Conservation (phyloP, 108 stramenopile genomes). For the Skeletonema costatum region DNA sequence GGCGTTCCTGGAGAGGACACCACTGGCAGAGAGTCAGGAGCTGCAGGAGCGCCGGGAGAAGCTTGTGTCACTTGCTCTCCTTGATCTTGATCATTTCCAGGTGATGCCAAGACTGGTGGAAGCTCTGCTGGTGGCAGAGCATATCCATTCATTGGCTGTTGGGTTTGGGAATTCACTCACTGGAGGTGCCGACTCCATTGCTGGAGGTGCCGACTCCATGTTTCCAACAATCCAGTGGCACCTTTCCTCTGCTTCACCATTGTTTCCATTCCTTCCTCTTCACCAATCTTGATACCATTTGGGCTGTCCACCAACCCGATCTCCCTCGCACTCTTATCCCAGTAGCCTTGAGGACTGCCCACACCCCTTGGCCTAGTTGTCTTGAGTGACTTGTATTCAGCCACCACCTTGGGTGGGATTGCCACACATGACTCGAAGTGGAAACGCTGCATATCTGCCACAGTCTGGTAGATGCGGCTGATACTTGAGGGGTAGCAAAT, state of each 20-base stretch:
- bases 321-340: slow-evolving; percentile 81
- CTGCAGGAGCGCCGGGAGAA: not conserved
- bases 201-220: not conserved
- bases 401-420: slow-evolving; percentile 68
- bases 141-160: not conserved
- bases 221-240: slow-evolving; percentile 14
- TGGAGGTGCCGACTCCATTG: not conserved
- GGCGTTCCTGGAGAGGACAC: slow-evolving; percentile 21
- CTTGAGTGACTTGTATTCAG: slow-evolving; percentile 77
- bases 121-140: not conserved
- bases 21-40: slow-evolving; percentile 1
- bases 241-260: slow-evolving; percentile 26
- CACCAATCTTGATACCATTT: slow-evolving; percentile 61
- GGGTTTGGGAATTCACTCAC: not conserved
- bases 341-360: slow-evolving; percentile 86
- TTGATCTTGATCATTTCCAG: not conserved
- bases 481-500: slow-evolving; percentile 80
- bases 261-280: not conserved
- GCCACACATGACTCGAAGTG: slow-evolving; percentile 87
- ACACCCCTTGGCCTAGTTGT: slow-evolving; percentile 87
- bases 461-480: slow-evolving; percentile 78
- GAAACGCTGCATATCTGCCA: slow-evolving; percentile 89
- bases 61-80: not conserved
- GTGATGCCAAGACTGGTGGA: not conserved
- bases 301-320: slow-evolving; percentile 80